Percentiles rank a stretch among this genome's conserved stretches.
phyloP scores from a whole-genome alignment of 768 basidiomycete genomes.

The Mycena sanguinolenta region DNA sequence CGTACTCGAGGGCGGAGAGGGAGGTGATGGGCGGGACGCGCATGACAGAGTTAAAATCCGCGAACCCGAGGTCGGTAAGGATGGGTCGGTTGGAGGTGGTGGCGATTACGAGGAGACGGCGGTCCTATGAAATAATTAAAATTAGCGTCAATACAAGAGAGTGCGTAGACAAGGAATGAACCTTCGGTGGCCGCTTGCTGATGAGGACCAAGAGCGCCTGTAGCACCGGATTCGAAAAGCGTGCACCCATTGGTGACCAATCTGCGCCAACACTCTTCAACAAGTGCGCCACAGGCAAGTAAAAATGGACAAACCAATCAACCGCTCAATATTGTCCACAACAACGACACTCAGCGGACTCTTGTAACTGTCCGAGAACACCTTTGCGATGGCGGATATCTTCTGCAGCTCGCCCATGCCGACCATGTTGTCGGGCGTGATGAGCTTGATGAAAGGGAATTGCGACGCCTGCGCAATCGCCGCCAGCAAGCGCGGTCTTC shows the following conservation, averaged over 20 bases:
- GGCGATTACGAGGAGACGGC: conserved; percentile 90
- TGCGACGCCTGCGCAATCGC: conserved; percentile 94
- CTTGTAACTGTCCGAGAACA: conserved; percentile 97
- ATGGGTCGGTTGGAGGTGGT: conserved; percentile 92
- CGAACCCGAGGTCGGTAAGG: conserved; percentile 88
- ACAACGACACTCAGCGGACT: conserved; percentile 96
- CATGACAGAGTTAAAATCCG: conserved; percentile 93
- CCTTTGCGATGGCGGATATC: conserved; percentile 90
- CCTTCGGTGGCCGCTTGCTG: conserved; percentile 92
- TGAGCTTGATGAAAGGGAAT: conserved; percentile 97
- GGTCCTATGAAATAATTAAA: conserved; percentile 72
- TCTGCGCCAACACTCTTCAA: conserved; percentile 53
- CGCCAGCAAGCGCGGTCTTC: conserved; percentile 94
- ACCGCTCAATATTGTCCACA: conserved; percentile 92
- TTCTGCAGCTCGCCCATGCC: conserved; percentile 95
- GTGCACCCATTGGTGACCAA: conserved; percentile 96
- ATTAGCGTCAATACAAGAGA: background rate
- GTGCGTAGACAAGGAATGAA: conserved; percentile 42
- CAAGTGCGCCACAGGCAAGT: background rate
- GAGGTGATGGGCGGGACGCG: conserved; percentile 86
- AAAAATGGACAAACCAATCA: conserved; percentile 73
- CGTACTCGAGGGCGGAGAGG: conserved; percentile 77
- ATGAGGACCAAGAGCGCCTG: conserved; percentile 93
- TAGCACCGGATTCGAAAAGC: conserved; percentile 94
- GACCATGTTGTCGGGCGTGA: conserved; percentile 97